Conservation (phyloP, 1,284 basidiomycete species). For the Cryptococcus amylolentus region DNA sequence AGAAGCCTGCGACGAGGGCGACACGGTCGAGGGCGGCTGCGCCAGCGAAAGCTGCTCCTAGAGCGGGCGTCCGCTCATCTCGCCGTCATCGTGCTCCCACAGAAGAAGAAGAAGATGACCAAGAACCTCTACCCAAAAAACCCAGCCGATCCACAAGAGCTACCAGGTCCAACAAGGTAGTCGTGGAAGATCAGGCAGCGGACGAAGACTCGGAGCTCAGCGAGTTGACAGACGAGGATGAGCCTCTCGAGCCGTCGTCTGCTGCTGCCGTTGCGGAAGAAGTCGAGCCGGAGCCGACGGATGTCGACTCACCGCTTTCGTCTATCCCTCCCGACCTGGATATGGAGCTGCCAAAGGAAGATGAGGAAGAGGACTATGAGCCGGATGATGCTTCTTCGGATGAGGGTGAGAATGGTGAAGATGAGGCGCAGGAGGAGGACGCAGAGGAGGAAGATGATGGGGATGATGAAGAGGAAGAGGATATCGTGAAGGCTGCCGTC, state of each 20-base stretch:
- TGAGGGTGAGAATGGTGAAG: neutral
- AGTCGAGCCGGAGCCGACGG: conserved; percentile 3
- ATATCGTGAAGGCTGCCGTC: conserved; percentile 35
- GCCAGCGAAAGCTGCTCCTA: no score
- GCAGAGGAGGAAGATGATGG: conserved; percentile 12
- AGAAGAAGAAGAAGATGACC: neutral
- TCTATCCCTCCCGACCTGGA: neutral
- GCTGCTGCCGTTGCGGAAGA: conserved; percentile 7
- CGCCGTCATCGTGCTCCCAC: no score
- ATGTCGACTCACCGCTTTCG: neutral
- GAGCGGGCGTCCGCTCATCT: no score
- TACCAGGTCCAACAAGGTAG: no score
- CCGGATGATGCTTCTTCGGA: neutral
- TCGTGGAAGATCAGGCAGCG: neutral
- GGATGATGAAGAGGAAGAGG: conserved; percentile 25
- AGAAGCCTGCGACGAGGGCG: no score
- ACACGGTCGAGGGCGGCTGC: no score
- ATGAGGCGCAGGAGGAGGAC: conserved; percentile 5
- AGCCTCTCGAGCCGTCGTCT: conserved; percentile 18
- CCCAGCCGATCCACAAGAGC: neutral
- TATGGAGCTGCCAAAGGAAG: neutral
- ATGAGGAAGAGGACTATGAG: neutral
- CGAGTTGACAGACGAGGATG: conserved; percentile 46
- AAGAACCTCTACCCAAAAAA: neutral
- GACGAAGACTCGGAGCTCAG: conserved; percentile 45